phyloP scores from a whole-genome alignment of 805 yeast species.

The Nakazawaea siamensis region DNA sequence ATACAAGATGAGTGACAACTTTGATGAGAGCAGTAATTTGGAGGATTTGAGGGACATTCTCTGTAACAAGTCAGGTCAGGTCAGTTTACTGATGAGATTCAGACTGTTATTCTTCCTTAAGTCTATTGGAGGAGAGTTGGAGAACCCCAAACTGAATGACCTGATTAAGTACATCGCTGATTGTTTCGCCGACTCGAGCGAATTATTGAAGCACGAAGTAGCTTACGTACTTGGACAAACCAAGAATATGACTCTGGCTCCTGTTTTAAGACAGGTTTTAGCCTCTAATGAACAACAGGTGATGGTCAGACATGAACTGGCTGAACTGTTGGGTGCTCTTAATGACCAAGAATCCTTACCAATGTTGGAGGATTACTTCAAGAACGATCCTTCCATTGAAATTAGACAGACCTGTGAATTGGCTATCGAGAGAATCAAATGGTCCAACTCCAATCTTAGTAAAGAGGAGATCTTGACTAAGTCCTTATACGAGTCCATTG shows the following conservation, averaged over 20 bases:
- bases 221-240: slow-evolving; percentile 98
- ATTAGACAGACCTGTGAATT: slow-evolving; percentile 97
- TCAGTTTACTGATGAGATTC: slow-evolving; percentile 78
- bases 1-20: slow-evolving; percentile 1
- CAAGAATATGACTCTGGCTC: slow-evolving; percentile 71
- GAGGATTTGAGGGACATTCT: slow-evolving; percentile 70
- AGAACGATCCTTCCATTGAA: slow-evolving; percentile 70
- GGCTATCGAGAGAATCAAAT: slow-evolving; percentile 88
- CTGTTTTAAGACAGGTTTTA: slow-evolving; percentile 65
- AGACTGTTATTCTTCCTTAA: slow-evolving; percentile 91
- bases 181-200: slow-evolving; percentile 75
- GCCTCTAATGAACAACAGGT: slow-evolving; percentile 61
- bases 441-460: slow-evolving; percentile 71
- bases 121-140: slow-evolving; percentile 71
- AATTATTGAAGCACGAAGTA: slow-evolving; percentile 92
- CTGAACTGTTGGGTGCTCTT: slow-evolving; percentile 96
- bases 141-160: slow-evolving; percentile 38
- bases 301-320: slow-evolving; percentile 99
- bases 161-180: slow-evolving; percentile 82
- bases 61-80: slow-evolving; percentile 55
- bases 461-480: slow-evolving; percentile 64
- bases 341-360: slow-evolving; percentile 71
- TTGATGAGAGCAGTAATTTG: slow-evolving; percentile 26
- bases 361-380: slow-evolving; percentile 52
- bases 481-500: slow-evolving; percentile 80